Evolutionary conservation across 257 asterid genomes (phyloP), one percentile per base, ranked within the genome.

Genomic region (Thymus quinquecostatus): DNA sequence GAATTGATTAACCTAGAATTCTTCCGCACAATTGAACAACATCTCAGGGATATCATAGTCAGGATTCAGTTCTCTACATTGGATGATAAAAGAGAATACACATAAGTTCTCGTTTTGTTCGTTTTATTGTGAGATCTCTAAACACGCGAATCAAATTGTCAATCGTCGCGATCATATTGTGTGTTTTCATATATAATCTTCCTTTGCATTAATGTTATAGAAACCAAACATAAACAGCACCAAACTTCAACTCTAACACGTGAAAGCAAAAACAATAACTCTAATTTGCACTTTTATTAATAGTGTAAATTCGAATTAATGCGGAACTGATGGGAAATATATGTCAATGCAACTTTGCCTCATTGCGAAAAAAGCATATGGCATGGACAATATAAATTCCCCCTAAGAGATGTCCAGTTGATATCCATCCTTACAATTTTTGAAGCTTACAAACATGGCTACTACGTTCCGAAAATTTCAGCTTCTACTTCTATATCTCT

Each of bases 401-500:
- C 3, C 2, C 3, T 49, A 11, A 30, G 29, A 14, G 12, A 30
- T 58, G 50, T 32, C 0, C 2, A 2, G 10, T 60, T 50, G n/a
- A 14, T 34, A 8, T 10, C 47, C 63, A 61, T 62, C 38, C 21
- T 12, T 11, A 41, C 2, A 4, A n/a, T n/a, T n/a, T n/a, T n/a
- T n/a, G n/a, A n/a, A n/a, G n/a, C 7, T 27, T 10, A 12, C 21
- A 47, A 48, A 59, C 6, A 77, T 77, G 81, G 69, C 65, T 38
- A 6, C 55, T 12, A 64, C 48, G 33, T 30, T 71, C 50, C 32
- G 2, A 29, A 48, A 53, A 47, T 27, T 58, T 8, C 45, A 29
- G 61, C 61, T 70, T 6, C 28, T 58, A 13, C 29, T 76, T 38
- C 69, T 71, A 57, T 33, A 48, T 40, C 76, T 76, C 81, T 64